Evolutionary conservation across 2,329 filamentous ascomycete species (phyloP).

Genomic region (Exophiala xenobiotica): DNA sequence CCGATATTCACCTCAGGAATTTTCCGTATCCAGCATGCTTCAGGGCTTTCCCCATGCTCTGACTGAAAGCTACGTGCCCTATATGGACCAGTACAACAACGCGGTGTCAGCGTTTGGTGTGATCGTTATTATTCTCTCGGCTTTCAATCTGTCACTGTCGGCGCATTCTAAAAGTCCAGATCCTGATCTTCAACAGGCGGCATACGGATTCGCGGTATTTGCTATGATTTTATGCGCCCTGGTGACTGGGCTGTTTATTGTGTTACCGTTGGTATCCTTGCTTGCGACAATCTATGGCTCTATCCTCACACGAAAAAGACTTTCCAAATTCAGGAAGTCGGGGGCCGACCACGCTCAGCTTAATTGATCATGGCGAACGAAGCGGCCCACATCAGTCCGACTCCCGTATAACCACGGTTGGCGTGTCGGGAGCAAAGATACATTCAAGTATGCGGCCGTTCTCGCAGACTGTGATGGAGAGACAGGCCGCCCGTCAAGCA

Average conservation of each 20-base stretch:
- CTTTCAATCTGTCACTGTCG: conserved; percentile 5
- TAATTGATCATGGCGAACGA: too few species aligned
- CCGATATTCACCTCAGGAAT: conserved; percentile 2
- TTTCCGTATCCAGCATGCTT: conserved; percentile 4
- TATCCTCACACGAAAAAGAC: not conserved
- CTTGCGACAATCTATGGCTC: conserved; percentile 3
- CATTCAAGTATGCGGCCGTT: too few species aligned
- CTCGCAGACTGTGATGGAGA: too few species aligned
- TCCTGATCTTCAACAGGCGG: not conserved
- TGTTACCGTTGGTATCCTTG: not conserved
- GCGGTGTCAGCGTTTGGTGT: conserved; percentile 3
- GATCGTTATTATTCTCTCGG: conserved; percentile 6
- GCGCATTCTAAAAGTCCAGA: not conserved
- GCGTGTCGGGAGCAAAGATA: too few species aligned
- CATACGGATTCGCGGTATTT: conserved; percentile 4
- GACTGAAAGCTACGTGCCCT: conserved; percentile 4
- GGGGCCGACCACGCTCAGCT: conserved; percentile 1
- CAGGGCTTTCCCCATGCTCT: conserved; percentile 7
- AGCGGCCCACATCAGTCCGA: too few species aligned
- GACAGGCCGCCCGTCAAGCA: too few species aligned
- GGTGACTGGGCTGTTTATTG: not conserved
- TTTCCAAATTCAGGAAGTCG: not conserved
- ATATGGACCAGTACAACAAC: conserved; percentile 7
- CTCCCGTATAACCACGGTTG: too few species aligned
- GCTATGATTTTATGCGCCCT: conserved; percentile 4